Percentiles rank a stretch among this genome's conserved stretches.
These are phyloP conservation scores for Allium fistulosum DNA, from an alignment of 106 monocot species.

Conservation along the genomic window DNA sequence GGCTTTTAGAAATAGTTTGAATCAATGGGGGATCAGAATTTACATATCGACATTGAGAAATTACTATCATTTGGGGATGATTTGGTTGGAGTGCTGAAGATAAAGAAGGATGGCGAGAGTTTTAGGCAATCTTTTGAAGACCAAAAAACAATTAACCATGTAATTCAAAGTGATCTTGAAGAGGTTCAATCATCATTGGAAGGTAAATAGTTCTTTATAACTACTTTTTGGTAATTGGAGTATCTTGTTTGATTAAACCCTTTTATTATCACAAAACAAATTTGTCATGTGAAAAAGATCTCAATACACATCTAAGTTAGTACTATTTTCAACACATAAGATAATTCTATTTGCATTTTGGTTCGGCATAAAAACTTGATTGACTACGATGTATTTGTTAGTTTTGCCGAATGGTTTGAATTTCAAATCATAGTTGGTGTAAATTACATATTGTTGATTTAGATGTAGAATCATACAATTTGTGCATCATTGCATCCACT, in stretches of 20 bases:
- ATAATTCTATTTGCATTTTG: no score
- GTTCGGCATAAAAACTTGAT: no score
- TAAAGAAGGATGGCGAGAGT: constrained; percentile 37
- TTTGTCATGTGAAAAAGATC: no score
- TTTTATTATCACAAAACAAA: no score
- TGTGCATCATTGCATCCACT: no score
- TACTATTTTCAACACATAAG: no score
- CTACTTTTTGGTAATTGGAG: not conserved
- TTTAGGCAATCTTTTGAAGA: constrained; percentile 35
- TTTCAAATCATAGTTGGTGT: no score
- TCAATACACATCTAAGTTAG: no score
- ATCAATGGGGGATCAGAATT: constrained; percentile 19
- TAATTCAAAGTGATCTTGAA: constrained; percentile 19
- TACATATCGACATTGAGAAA: constrained; percentile 30
- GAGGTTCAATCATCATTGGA: constrained; percentile 25
- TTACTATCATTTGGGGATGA: constrained; percentile 46
- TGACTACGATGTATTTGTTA: no score
- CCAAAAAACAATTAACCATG: constrained; percentile 19
- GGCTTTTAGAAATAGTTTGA: not conserved
- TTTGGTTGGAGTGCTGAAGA: constrained; percentile 28
- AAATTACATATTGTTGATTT: no score
- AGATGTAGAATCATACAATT: no score
- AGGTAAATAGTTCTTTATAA: constrained; percentile 14
- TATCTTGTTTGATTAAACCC: not conserved
- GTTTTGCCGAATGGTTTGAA: no score